These are phyloP conservation scores for Saxophila tyrrhenica DNA, from an alignment of 495 filamentous ascomycete species.

Conservation along the genomic window DNA sequence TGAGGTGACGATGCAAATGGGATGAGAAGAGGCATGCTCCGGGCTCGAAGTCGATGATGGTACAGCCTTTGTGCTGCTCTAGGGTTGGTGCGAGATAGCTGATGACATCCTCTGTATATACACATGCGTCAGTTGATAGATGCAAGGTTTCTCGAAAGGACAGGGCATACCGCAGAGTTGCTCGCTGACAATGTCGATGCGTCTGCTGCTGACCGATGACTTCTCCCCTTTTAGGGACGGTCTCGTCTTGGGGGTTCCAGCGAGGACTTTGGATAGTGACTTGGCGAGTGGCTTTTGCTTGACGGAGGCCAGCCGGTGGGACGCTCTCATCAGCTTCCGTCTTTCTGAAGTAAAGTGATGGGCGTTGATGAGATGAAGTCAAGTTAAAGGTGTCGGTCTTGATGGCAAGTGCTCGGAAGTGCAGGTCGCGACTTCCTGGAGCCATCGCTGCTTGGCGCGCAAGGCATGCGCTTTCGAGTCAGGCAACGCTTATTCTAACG, in stretches of 20 bases:
- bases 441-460: too few species aligned
- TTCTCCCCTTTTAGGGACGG: not conserved
- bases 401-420: not conserved
- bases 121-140: not conserved
- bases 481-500: not conserved
- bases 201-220: not conserved
- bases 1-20: conserved; percentile 58
- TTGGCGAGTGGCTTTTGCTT: not conserved
- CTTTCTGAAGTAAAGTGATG: not conserved
- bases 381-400: not conserved
- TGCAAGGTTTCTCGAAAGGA: too few species aligned
- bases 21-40: conserved; percentile 62
- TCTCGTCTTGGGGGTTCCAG: not conserved
- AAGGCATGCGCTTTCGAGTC: not conserved
- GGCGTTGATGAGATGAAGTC: not conserved
- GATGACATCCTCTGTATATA: conserved; percentile 17
- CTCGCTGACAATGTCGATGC: conserved; percentile 16
- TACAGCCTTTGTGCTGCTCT: conserved; percentile 51
- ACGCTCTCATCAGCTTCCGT: not conserved
- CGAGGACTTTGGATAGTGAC: not conserved
- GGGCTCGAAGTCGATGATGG: conserved; percentile 78
- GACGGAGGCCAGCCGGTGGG: not conserved
- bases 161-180: conserved; percentile 16
- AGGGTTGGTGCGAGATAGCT: conserved; percentile 48
- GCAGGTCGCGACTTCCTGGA: not conserved